Base-by-base conservation (phyloP, 306 rosid genomes). In the Acacia crassicarpa region DNA sequence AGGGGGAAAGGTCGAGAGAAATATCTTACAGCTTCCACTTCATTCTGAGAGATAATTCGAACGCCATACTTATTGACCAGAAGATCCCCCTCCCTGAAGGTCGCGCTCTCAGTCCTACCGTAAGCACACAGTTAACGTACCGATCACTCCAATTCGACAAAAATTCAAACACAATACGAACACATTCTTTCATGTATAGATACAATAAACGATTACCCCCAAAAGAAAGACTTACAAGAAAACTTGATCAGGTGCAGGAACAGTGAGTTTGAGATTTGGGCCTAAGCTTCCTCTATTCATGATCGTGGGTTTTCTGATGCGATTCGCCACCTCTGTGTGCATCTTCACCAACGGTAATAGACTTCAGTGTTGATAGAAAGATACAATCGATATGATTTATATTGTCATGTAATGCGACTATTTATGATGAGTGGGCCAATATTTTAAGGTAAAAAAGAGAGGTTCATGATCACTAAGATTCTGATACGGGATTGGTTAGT, bases 1-100 rank as follows among this genome's bases (percentile, higher is more conserved):
- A 27, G 51, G 9, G 40, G 2, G 2, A 14, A n/a, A 30, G 14
- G 4, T 17, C 5, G 27, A 81, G 41, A 80, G 32, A 74, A 77
- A 48, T 23, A 77, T 51, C 81, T 89, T 90, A 96, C 99, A 63
- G 91, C 92, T 83, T 96, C 97, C 32, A 91, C 91, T 89, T 90
- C 97, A 81, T 82, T 82, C 67, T 89, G 85, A 81, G 99, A 73
- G 20, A 96, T 92, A 86, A 96, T 80, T 83, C 99, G 93, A 85
- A 96, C 97, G 32, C 99, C 99, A 79, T 93, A 94, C 62, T 86
- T 90, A 72, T 96, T 93, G 25, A 96, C 99, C 41, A 96, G 97
- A 76, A 96, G 97, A 92, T 96, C 97, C 72, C 97, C 99, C 71
- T 92, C 97, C 89, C 67, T 90, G 90, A 96, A 96, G 32, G 99